Percentiles rank a stretch among this genome's conserved stretches.
phyloP scores from a whole-genome alignment of 2,329 filamentous ascomycete genomes.

The Colletotrichum cuscutae region DNA sequence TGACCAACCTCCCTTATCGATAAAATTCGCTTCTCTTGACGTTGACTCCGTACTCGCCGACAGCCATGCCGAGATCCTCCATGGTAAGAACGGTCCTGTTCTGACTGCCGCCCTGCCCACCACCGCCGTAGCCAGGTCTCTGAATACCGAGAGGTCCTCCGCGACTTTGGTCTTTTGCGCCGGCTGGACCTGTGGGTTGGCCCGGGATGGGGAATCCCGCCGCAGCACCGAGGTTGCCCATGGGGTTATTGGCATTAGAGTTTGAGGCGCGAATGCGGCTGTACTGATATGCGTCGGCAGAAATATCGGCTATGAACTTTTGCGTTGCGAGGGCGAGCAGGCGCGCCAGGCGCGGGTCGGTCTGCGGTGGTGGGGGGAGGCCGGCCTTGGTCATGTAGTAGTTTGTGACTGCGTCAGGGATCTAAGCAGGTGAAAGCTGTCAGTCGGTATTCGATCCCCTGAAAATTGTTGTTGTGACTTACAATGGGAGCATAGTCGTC shows the following conservation, averaged over 20 bases:
- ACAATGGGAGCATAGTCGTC: constrained; percentile 98
- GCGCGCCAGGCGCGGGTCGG: constrained; percentile 88
- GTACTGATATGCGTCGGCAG: constrained; percentile 98
- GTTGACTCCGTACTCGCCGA: constrained; percentile 97
- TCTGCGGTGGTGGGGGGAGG: constrained; percentile 90
- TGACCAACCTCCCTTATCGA: constrained; percentile 58
- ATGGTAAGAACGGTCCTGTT: constrained; percentile 96
- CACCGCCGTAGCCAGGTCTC: constrained; percentile 84
- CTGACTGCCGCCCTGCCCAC: constrained; percentile 87
- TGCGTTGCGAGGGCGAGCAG: constrained; percentile 97
- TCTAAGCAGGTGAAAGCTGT: constrained; percentile 62
- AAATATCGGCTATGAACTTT: constrained; percentile 98
- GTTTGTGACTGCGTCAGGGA: constrained; percentile 95
- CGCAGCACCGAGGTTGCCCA: constrained; percentile 84
- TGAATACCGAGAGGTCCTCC: constrained; percentile 76
- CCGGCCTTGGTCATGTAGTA: constrained; percentile 98
- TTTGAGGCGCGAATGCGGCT: constrained; percentile 94
- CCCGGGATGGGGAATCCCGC: constrained; percentile 75
- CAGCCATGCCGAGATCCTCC: constrained; percentile 98
- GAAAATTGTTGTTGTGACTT: constrained; percentile 48
- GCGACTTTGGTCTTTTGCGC: constrained; percentile 67
- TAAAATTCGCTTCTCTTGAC: constrained; percentile 99
- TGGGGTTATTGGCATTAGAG: constrained; percentile 86
- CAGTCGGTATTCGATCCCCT: background rate
- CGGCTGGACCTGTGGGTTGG: constrained; percentile 66